Evolutionary conservation across 768 basidiomycete species (phyloP).

Genomic region (Rhodosporidiobolus sp.): DNA sequence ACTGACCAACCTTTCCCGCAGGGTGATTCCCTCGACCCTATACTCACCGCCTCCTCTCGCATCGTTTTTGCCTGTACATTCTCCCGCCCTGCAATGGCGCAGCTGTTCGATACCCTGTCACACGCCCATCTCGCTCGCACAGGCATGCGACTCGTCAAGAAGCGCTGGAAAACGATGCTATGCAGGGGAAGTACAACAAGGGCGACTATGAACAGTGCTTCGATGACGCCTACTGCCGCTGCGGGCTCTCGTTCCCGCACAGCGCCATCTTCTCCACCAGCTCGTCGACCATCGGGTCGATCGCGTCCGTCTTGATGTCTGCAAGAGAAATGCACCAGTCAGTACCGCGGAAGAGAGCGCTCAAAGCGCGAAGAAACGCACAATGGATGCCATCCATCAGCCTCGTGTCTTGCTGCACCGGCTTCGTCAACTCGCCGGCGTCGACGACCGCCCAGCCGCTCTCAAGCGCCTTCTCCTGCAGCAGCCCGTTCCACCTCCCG

Average conservation of each 20-base stretch:
- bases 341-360: too few species aligned
- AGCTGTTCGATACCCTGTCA: neutral
- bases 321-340: too few species aligned
- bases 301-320: constrained; percentile 25
- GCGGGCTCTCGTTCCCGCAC: constrained; percentile 5
- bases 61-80: neutral
- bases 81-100: neutral
- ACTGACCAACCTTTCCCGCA: neutral
- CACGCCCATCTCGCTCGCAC: neutral
- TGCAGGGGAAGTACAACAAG: too few species aligned
- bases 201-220: too few species aligned
- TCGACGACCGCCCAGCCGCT: constrained; percentile 12
- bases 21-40: neutral
- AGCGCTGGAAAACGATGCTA: too few species aligned
- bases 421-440: neutral
- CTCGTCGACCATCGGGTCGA: constrained; percentile 26
- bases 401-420: neutral
- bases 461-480: neutral
- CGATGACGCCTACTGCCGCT: too few species aligned
- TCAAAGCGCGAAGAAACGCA: too few species aligned
- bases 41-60: neutral
- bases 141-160: too few species aligned
- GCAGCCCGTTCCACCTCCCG: constrained; percentile 15
- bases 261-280: constrained; percentile 12
- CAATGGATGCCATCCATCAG: constrained; percentile 18